Evolutionary conservation across 768 basidiomycete genomes (phyloP).

Genomic region (Pisolithus albus): DNA sequence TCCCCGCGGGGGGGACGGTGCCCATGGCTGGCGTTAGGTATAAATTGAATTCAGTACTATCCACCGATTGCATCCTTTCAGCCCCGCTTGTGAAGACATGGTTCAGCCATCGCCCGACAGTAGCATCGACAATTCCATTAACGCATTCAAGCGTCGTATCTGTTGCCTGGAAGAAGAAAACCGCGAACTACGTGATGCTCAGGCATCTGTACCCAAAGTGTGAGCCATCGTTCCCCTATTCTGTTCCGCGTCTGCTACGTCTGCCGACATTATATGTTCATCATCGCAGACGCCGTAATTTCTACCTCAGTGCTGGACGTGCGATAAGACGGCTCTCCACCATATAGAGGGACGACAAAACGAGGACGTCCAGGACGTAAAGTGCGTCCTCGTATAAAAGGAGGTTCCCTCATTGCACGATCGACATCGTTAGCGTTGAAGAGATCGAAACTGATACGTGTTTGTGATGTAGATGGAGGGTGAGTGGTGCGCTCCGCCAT

Average conservation of each 20-base stretch:
- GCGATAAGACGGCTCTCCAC: slow-evolving; percentile 1
- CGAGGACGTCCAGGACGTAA: no score
- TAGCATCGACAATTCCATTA: neutral
- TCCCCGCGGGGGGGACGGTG: neutral
- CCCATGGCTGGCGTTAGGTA: neutral
- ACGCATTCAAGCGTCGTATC: neutral
- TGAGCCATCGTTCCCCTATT: neutral
- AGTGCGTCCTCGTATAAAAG: no score
- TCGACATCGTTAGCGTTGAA: no score
- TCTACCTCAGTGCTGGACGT: neutral
- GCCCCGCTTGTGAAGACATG: neutral
- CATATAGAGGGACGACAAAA: no score
- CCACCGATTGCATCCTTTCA: neutral
- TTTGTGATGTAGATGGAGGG: no score
- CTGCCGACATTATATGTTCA: neutral
- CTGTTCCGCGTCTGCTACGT: neutral
- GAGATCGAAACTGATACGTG: no score
- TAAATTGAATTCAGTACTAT: neutral
- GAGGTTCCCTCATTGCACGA: no score
- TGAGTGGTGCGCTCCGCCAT: no score
- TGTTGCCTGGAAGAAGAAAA: neutral
- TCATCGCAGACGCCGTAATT: neutral
- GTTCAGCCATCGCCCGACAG: neutral
- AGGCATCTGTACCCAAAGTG: neutral
- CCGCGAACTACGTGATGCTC: neutral